Evolutionary conservation across 805 yeast species (phyloP).

Genomic region (Ogataea trehalophila): DNA sequence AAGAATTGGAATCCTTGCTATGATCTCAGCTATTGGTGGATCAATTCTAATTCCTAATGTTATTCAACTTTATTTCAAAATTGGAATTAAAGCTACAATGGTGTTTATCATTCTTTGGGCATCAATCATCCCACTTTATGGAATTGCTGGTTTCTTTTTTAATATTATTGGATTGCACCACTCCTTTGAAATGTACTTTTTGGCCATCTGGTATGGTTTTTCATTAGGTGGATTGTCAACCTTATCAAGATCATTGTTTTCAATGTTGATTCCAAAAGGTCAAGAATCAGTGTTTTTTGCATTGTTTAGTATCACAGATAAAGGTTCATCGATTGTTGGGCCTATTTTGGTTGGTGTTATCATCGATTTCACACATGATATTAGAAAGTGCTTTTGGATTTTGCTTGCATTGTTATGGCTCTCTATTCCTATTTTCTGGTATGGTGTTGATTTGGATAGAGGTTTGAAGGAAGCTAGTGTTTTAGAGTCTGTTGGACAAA

Average conservation of each 20-base stretch:
- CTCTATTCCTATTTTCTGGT: constrained; percentile 51
- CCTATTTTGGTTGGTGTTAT: constrained; percentile 69
- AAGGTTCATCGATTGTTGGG: constrained; percentile 72
- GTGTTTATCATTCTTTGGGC: constrained; percentile 55
- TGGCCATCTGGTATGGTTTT: constrained; percentile 73
- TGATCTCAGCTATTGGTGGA: constrained; percentile 64
- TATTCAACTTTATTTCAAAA: constrained; percentile 32
- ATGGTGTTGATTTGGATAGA: constrained; percentile 51
- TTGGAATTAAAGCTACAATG: constrained; percentile 45
- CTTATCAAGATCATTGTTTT: constrained; percentile 60
- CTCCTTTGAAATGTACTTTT: constrained; percentile 60
- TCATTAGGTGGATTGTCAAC: constrained; percentile 72
- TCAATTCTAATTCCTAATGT: constrained; percentile 52
- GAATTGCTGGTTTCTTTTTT: constrained; percentile 60
- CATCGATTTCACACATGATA: constrained; percentile 68
- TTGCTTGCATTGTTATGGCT: constrained; percentile 47
- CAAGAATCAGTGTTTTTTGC: constrained; percentile 75
- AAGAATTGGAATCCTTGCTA: constrained; percentile 58
- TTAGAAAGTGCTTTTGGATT: constrained; percentile 67
- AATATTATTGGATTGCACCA: constrained; percentile 52
- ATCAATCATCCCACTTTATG: constrained; percentile 65
- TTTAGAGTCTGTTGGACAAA: constrained; percentile 22
- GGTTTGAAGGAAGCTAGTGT: constrained; percentile 40
- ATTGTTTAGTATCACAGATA: constrained; percentile 71
- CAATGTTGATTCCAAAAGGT: constrained; percentile 68